Conservation (phyloP, 1,284 basidiomycete genomes). For the Boletellus deceptivus region DNA sequence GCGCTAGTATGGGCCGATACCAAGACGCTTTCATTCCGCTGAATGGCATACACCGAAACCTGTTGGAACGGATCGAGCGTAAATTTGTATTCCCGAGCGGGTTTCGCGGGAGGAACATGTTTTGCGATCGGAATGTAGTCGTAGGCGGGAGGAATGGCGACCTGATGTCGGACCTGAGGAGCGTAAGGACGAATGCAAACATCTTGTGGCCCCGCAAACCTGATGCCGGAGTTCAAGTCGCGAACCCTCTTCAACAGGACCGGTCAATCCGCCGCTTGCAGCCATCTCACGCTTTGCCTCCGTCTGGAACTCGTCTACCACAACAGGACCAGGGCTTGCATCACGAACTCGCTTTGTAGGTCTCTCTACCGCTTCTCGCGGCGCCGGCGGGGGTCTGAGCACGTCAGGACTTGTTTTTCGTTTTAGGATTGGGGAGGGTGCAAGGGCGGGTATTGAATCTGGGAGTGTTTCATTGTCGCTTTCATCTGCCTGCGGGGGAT, state of each 20-base stretch:
- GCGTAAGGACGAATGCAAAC: constrained; percentile 5
- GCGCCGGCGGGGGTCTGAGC: background rate
- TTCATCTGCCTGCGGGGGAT: constrained; percentile 14
- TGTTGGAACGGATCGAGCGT: constrained; percentile 97
- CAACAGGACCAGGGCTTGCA: constrained; percentile 61
- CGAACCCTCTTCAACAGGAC: constrained; percentile 62
- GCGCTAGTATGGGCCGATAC: constrained; percentile 99
- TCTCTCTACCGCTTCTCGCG: constrained; percentile 16
- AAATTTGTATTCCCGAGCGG: constrained; percentile 93
- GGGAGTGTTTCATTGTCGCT: constrained; percentile 21
- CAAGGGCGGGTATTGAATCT: background rate
- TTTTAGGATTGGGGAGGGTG: constrained; percentile 15
- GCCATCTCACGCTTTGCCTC: constrained; percentile 87
- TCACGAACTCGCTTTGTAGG: constrained; percentile 23
- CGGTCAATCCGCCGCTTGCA: constrained; percentile 79
- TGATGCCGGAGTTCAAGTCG: constrained; percentile 77
- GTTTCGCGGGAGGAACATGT: constrained; percentile 90
- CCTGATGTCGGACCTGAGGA: constrained; percentile 84
- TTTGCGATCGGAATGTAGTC: constrained; percentile 89
- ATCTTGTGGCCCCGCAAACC: constrained; percentile 39
- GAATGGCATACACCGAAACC: constrained; percentile 92
- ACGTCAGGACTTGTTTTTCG: constrained; percentile 22
- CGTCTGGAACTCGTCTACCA: constrained; percentile 87
- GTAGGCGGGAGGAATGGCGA: constrained; percentile 91
- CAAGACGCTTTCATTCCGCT: constrained; percentile 95